These are phyloP conservation scores for Acer saccharum DNA, from an alignment of 345 rosid genomes.

Conservation along the genomic window DNA sequence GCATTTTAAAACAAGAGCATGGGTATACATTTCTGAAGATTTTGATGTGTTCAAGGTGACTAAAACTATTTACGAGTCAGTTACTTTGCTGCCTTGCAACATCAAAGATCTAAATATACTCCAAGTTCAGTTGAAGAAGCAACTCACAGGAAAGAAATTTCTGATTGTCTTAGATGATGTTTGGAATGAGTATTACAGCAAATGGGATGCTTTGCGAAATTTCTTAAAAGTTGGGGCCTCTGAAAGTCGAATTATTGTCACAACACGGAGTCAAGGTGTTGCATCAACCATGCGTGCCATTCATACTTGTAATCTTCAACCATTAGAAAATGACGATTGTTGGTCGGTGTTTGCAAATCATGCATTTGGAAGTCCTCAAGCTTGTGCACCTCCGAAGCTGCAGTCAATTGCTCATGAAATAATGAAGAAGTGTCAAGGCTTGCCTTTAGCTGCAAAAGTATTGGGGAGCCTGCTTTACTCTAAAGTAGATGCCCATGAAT, in stretches of 20 bases:
- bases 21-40: conserved; percentile 48
- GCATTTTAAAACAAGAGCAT: conserved; percentile 25
- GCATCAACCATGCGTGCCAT: conserved; percentile 24
- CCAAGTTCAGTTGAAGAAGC: conserved; percentile 35
- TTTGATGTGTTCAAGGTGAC: conserved; percentile 42
- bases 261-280: conserved; percentile 36
- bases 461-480: conserved; percentile 40
- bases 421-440: conserved; percentile 40
- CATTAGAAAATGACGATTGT: conserved; percentile 34
- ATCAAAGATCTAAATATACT: conserved; percentile 35
- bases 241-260: conserved; percentile 44
- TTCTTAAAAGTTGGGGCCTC: conserved; percentile 27
- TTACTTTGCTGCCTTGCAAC: conserved; percentile 25
- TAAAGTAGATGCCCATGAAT: conserved; percentile 31
- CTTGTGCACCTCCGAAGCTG: conserved; percentile 19
- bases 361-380: conserved; percentile 25
- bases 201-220: conserved; percentile 36
- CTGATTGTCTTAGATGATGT: conserved; percentile 42
- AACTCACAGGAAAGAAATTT: conserved; percentile 26
- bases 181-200: conserved; percentile 32
- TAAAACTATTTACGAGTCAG: conserved; percentile 33
- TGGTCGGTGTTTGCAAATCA: conserved; percentile 31
- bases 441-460: conserved; percentile 43
- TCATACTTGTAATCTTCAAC: conserved; percentile 26
- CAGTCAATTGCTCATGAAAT: conserved; percentile 36